Evolutionary conservation across 495 filamentous ascomycete genomes (phyloP), one percentile per base, ranked within the genome.

Genomic region (Tuber umbilicatum): DNA sequence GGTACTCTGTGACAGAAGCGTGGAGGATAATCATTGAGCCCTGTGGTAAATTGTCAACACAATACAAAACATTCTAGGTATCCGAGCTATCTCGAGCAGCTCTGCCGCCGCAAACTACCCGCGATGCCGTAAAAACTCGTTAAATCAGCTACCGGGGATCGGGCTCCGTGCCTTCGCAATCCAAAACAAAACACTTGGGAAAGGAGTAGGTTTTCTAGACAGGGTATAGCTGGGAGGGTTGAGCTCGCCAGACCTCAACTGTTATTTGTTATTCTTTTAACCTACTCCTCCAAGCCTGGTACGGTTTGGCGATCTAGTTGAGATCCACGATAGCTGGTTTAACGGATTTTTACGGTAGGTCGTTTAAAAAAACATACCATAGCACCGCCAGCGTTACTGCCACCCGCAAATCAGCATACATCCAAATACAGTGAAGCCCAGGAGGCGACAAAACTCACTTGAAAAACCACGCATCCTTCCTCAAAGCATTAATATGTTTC

Each of bases 21-120:
- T 95, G 93, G 81, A 95, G 90, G 76, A 95, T 90, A 80, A 92
- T 92, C 93, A 95, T 94, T 77, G 89, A 90, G 72, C 93, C 93
- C 55, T 64, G 16, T 0, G 55, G 27, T 64, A 17, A 35, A 35
- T 64, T 35, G 27, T 64, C 14, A 64, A 14, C 14, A 64, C 55
- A 1, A 16, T 31, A 6, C 27, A 35, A 35, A 64, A 35, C 55
- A 27, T 35, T 64, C 55, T 10, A 16, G 50, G 12, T 14, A 2
- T 2, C 55, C 27, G 12, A 64, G 27, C 55, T 55, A n/a, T n/a
- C 47, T 1, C 0, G 23, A n/a, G 47, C 9, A 55, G 47, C 47
- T 55, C 6, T 23, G 7, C 47, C 6, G 4, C 17, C 45, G 5
- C 21, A 55, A 55, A 55, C 47, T n/a, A n/a, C 5, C 43, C 17